These are phyloP conservation scores for Hygrophorus pudorinus DNA, from an alignment of 768 basidiomycete species.

Conservation along the genomic window DNA sequence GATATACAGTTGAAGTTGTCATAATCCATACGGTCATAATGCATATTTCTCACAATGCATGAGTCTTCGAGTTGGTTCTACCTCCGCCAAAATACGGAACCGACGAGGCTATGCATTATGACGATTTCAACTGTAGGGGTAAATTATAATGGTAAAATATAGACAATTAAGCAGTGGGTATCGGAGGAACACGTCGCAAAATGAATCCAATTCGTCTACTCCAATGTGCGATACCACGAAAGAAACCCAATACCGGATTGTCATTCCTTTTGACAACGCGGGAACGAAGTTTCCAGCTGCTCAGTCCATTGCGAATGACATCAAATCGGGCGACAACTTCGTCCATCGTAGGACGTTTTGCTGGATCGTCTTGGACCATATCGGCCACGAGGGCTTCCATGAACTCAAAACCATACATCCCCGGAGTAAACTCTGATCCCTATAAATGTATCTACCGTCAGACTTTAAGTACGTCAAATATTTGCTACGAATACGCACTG, in stretches of 20 bases:
- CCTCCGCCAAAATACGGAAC: too few species aligned
- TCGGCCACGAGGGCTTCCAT: conserved; percentile 19
- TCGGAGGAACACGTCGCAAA: background rate
- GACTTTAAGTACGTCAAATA: too few species aligned
- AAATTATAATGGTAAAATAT: too few species aligned
- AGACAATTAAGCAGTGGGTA: conserved; percentile 5
- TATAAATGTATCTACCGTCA: too few species aligned
- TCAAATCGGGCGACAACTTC: conserved; percentile 25
- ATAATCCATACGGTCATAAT: too few species aligned
- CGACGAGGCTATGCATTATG: too few species aligned
- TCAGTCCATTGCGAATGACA: conserved; percentile 15
- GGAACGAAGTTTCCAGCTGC: conserved; percentile 22
- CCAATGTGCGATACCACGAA: conserved; percentile 4
- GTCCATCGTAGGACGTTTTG: conserved; percentile 25
- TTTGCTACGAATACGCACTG: conserved; percentile 14
- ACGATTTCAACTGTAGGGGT: too few species aligned
- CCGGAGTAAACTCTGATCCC: background rate
- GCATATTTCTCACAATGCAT: too few species aligned
- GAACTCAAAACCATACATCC: conserved; percentile 18
- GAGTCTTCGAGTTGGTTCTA: too few species aligned
- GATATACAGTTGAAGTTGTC: too few species aligned
- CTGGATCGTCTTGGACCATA: conserved; percentile 25
- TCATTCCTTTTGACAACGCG: conserved; percentile 9
- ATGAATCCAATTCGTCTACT: conserved; percentile 2
- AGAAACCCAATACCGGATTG: background rate